A percentile compares a stretch with the other conserved stretches of the same genome.
Conservation (phyloP, 441 rosid genomes). For the Euphorbia celastroides region DNA sequence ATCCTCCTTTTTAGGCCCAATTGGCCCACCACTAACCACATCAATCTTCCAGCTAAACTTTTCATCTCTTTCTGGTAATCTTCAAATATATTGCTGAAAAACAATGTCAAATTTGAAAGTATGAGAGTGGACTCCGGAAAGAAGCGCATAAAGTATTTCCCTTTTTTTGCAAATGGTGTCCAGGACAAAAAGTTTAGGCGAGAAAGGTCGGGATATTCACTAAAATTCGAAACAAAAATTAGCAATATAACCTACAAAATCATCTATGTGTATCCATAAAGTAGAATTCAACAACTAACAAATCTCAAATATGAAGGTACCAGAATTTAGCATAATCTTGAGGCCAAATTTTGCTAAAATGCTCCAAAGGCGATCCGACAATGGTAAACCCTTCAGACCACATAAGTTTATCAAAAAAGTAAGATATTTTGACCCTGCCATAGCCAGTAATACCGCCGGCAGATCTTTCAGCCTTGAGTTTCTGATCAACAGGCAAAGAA, state of each 20-base stretch:
- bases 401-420: constrained; percentile 69
- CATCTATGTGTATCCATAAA: not conserved
- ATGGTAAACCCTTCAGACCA: constrained; percentile 99
- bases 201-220: too few relatives aligned
- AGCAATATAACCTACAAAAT: too few relatives aligned
- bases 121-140: too few relatives aligned
- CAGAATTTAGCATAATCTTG: constrained; percentile 45
- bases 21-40: constrained; percentile 63
- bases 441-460: constrained; percentile 71
- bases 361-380: constrained; percentile 59
- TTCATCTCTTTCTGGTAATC: constrained; percentile 62
- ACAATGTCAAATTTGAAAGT: not conserved
- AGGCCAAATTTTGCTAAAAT: constrained; percentile 84
- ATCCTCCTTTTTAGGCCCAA: constrained; percentile 48
- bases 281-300: not conserved
- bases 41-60: constrained; percentile 49
- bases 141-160: too few relatives aligned
- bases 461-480: constrained; percentile 63
- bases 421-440: constrained; percentile 68
- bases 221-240: constrained; percentile 25
- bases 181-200: too few relatives aligned
- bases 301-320: constrained; percentile 26
- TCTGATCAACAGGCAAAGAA: constrained; percentile 50
- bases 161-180: too few relatives aligned
- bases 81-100: constrained; percentile 43